A percentile compares a stretch with the other conserved stretches of the same genome.
phyloP scores from a whole-genome alignment of 768 basidiomycete genomes.

The Tylopilus rubrobrunneus region DNA sequence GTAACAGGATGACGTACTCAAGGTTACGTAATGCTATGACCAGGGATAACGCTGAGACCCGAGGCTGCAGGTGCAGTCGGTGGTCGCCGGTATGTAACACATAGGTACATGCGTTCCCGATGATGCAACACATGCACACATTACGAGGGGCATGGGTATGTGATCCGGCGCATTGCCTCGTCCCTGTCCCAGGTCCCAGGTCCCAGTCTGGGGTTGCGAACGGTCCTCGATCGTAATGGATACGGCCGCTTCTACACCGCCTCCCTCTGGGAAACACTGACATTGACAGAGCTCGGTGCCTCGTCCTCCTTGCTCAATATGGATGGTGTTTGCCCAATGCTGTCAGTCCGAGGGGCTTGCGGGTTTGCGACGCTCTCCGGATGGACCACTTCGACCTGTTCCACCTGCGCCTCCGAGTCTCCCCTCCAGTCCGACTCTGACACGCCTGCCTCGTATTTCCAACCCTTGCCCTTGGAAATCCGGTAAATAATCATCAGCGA shows the following conservation, averaged over 20 bases:
- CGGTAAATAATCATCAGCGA: constrained; percentile 20
- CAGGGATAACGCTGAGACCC: too few species aligned
- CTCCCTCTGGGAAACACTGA: not conserved
- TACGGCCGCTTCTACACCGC: not conserved
- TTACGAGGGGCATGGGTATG: not conserved
- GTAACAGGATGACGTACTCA: too few species aligned
- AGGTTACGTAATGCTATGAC: too few species aligned
- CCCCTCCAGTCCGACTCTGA: constrained; percentile 18
- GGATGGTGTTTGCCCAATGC: not conserved
- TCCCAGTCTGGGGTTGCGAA: not conserved
- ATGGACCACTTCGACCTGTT: not conserved
- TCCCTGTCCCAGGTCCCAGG: not conserved
- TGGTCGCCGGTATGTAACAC: not conserved
- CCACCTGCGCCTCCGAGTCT: not conserved
- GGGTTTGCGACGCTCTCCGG: not conserved
- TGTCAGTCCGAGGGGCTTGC: not conserved
- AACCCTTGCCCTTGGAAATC: constrained; percentile 16
- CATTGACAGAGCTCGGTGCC: not conserved
- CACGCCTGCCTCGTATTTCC: constrained; percentile 5
- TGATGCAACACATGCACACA: not conserved
- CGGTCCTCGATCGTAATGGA: not conserved
- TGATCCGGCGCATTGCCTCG: not conserved
- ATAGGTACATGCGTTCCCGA: not conserved
- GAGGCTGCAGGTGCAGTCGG: not conserved
- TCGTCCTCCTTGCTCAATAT: constrained; percentile 3